Percentiles rank a stretch among this genome's conserved stretches.
Conservation (phyloP, 371 early-diverging fungal species). For the Mucor sp. region DNA sequence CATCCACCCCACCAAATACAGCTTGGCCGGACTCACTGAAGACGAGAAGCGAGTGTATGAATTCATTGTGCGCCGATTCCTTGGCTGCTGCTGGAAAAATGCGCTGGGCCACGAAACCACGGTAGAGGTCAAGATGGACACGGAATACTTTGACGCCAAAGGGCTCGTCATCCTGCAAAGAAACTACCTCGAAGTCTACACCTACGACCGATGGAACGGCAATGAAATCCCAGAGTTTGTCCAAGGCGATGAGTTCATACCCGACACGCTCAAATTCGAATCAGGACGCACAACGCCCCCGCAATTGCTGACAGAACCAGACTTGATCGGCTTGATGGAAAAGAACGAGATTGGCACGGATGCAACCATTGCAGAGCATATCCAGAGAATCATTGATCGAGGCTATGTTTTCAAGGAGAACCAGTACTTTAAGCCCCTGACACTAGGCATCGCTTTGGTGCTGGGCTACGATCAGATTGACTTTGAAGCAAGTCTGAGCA, state of each 20-base stretch:
- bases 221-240: conserved; percentile 75
- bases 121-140: conserved; percentile 68
- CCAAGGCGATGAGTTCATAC: conserved; percentile 73
- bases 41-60: conserved; percentile 89
- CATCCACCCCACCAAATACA: conserved; percentile 92
- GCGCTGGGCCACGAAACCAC: conserved; percentile 92
- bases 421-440: conserved; percentile 79
- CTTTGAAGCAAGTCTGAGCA: conserved; percentile 79
- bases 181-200: conserved; percentile 96
- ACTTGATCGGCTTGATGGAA: conserved; percentile 97
- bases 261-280: conserved; percentile 65
- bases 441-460: conserved; percentile 93
- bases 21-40: conserved; percentile 55
- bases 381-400: conserved; percentile 93
- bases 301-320: conserved; percentile 86
- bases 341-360: conserved; percentile 99
- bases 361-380: conserved; percentile 99
- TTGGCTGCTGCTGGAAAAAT: conserved; percentile 94
- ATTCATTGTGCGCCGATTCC: conserved; percentile 89
- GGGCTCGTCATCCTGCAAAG: conserved; percentile 80
- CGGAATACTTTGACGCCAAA: conserved; percentile 73
- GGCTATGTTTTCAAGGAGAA: conserved; percentile 83
- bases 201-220: conserved; percentile 93
- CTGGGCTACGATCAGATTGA: conserved; percentile 90
- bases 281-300: conserved; percentile 85